Evolutionary conservation across 352 stramenopile genomes (phyloP).

Genomic region (Aphanomyces cochlioides): DNA sequence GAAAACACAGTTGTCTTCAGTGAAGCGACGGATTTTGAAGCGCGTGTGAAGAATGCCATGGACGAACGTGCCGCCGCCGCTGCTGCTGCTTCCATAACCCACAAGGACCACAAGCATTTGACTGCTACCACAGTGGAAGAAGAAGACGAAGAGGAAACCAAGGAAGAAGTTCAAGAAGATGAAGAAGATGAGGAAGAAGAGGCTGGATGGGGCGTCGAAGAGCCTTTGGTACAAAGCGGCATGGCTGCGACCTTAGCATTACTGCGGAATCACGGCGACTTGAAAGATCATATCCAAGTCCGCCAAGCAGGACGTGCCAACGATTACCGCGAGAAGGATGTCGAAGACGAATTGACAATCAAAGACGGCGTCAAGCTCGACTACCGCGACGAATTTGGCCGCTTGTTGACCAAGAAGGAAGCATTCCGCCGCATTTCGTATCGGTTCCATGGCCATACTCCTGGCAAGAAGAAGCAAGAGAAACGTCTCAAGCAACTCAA

Average conservation of each 20-base stretch:
- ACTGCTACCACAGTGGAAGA: slow-evolving; percentile 22
- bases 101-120: neutral
- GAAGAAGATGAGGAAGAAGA: slow-evolving; percentile 50
- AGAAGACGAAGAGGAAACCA: slow-evolving; percentile 43
- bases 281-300: slow-evolving; percentile 82
- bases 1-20: slow-evolving; percentile 72
- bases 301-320: slow-evolving; percentile 92
- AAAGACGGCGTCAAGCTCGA: slow-evolving; percentile 91
- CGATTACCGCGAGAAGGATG: slow-evolving; percentile 91
- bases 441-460: slow-evolving; percentile 97
- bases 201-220: slow-evolving; percentile 73
- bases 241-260: slow-evolving; percentile 91
- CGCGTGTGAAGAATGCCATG: slow-evolving; percentile 67
- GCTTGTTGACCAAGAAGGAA: slow-evolving; percentile 96
- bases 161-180: slow-evolving; percentile 33
- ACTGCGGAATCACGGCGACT: slow-evolving; percentile 90
- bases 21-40: slow-evolving; percentile 82
- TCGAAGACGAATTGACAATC: slow-evolving; percentile 79
- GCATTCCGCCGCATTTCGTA: slow-evolving; percentile 97
- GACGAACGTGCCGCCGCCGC: slow-evolving; percentile 51
- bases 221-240: slow-evolving; percentile 77
- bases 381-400: slow-evolving; percentile 96
- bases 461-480: slow-evolving; percentile 97
- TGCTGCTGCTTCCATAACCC: slow-evolving; percentile 20
- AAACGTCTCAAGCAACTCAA: slow-evolving; percentile 89